Evolutionary conservation across 2,329 filamentous ascomycete genomes (phyloP).

Genomic region (Sporothrix variecibatus): DNA sequence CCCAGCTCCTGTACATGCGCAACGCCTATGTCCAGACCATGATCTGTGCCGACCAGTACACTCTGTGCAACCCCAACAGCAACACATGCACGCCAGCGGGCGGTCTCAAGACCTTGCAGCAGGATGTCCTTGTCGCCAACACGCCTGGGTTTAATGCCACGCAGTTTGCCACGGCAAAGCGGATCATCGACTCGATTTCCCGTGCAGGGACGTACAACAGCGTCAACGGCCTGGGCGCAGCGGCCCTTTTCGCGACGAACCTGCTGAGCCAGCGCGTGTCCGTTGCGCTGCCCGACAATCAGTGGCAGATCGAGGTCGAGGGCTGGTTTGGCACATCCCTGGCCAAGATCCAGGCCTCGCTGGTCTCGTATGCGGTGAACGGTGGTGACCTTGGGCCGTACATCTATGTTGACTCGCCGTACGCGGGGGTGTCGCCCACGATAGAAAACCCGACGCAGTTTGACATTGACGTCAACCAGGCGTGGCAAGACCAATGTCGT

Average conservation of each 20-base stretch:
- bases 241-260: constrained; percentile 21
- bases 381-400: not conserved
- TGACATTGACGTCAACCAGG: not conserved
- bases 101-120: not conserved
- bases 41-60: constrained; percentile 23
- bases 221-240: not conserved
- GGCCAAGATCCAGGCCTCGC: constrained; percentile 21
- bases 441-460: not conserved
- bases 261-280: not conserved
- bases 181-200: constrained; percentile 4
- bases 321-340: constrained; percentile 24
- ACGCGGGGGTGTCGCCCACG: not conserved
- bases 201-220: not conserved
- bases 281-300: constrained; percentile 12
- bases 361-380: constrained; percentile 18
- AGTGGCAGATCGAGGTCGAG: constrained; percentile 20
- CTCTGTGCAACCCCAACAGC: constrained; percentile 10
- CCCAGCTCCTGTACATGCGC: not conserved
- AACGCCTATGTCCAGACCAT: constrained; percentile 1
- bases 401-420: not conserved
- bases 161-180: constrained; percentile 8
- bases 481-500: constrained; percentile 18
- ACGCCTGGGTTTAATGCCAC: constrained; percentile 17
- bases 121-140: not conserved
- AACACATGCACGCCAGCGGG: not conserved